Percentiles rank a stretch among this genome's conserved stretches.
These are phyloP conservation scores for Aeminium ludgeri DNA, from an alignment of 495 filamentous ascomycete genomes.

Conservation along the genomic window DNA sequence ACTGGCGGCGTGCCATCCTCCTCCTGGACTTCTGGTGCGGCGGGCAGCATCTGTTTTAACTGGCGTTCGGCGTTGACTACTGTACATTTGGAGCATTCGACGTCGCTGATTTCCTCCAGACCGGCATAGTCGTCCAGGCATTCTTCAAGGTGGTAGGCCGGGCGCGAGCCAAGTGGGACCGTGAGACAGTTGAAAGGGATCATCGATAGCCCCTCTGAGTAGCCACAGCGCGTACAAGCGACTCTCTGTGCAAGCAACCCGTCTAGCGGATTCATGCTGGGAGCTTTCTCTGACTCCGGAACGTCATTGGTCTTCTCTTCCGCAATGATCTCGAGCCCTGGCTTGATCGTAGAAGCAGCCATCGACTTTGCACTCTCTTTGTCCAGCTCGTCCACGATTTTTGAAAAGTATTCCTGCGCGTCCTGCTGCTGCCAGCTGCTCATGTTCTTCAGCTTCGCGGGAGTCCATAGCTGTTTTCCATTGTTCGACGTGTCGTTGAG, in stretches of 20 bases:
- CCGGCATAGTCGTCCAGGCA: constrained; percentile 73
- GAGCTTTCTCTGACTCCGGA: neutral
- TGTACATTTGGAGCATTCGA: constrained; percentile 86
- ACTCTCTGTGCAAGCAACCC: constrained; percentile 81
- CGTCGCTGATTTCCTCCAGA: constrained; percentile 67
- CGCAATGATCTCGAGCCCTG: constrained; percentile 25
- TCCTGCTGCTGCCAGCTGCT: constrained; percentile 94
- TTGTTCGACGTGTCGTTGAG: constrained; percentile 51
- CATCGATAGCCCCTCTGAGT: constrained; percentile 69
- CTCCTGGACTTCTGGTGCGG: neutral
- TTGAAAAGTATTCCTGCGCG: constrained; percentile 93
- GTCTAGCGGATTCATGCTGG: constrained; percentile 51
- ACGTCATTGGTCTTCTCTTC: constrained; percentile 19
- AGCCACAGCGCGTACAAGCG: constrained; percentile 70
- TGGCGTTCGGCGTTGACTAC: constrained; percentile 39
- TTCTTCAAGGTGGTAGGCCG: constrained; percentile 48
- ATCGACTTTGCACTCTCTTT: constrained; percentile 24
- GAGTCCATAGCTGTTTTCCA: constrained; percentile 62
- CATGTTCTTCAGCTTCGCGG: constrained; percentile 62
- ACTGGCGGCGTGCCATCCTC: constrained; percentile 4
- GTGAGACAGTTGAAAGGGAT: constrained; percentile 92
- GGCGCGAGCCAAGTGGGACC: constrained; percentile 42
- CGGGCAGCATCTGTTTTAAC: constrained; percentile 29
- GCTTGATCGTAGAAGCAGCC: neutral
- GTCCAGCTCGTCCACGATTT: constrained; percentile 72